Conservation (phyloP, 176 grass and related monocot genomes). For the Tuctoria greenei region DNA sequence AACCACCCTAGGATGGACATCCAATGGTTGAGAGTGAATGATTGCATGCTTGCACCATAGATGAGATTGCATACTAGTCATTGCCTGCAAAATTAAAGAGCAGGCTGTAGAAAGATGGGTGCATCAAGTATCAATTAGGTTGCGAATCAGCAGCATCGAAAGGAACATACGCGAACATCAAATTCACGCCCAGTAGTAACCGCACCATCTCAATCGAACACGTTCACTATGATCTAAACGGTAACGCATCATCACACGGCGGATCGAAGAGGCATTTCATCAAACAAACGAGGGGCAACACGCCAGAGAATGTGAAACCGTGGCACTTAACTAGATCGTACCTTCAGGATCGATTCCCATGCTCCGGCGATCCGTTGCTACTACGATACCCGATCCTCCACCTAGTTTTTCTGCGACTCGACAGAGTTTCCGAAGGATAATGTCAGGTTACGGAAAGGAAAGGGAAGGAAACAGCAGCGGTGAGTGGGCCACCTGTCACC, state of each 20-base stretch:
- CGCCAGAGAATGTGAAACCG: neutral
- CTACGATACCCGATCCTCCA: neutral
- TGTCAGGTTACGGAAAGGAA: neutral
- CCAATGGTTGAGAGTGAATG: too few relatives aligned
- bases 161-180: neutral
- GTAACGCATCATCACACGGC: neutral
- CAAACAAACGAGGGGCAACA: neutral
- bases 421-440: neutral
- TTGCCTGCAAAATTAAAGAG: neutral
- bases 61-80: too few relatives aligned
- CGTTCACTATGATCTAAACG: neutral
- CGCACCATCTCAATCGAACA: neutral
- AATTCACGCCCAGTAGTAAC: neutral
- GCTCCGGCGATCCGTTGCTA: neutral
- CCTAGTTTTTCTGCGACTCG: neutral
- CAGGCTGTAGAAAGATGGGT: neutral
- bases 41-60: too few relatives aligned
- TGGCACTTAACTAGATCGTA: neutral
- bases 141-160: neutral
- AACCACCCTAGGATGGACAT: too few relatives aligned
- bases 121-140: neutral
- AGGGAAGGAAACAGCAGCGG: too few relatives aligned
- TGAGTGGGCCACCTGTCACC: neutral
- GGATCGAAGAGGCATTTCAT: slow-evolving; percentile 12
- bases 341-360: neutral